Evolutionary conservation across 257 asterid genomes (phyloP).

Genomic region (Primulina huaijiensis): DNA sequence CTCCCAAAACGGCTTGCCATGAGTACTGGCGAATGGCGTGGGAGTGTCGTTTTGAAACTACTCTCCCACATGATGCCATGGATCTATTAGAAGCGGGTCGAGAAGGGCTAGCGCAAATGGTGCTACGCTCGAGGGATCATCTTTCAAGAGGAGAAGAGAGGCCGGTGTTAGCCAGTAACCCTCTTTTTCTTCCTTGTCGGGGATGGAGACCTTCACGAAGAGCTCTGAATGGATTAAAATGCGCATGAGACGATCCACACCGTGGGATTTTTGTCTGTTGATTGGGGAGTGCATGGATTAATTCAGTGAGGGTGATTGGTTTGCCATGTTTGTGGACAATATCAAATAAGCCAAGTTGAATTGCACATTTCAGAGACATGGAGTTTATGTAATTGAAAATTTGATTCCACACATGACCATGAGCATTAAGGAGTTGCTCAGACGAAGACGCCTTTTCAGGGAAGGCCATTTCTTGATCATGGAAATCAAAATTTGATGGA

Average conservation of each 20-base stretch:
- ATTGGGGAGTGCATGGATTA: constrained; percentile 17
- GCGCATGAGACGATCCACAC: constrained; percentile 18
- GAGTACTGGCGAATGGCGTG: constrained; percentile 20
- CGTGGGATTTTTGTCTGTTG: constrained; percentile 14
- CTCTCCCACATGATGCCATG: constrained; percentile 26
- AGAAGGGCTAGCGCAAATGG: constrained; percentile 3
- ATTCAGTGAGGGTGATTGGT: constrained; percentile 25
- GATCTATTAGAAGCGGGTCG: constrained; percentile 2
- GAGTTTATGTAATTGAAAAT: constrained; percentile 22
- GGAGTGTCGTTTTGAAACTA: constrained; percentile 25
- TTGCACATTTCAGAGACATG: constrained; percentile 23
- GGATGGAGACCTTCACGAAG: constrained; percentile 16
- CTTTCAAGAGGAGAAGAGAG: constrained; percentile 24
- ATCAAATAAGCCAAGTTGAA: constrained; percentile 28
- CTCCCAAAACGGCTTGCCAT: constrained; percentile 24
- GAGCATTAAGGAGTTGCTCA: constrained; percentile 25
- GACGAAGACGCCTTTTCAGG: neutral
- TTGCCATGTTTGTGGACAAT: constrained; percentile 24
- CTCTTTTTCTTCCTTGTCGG: constrained; percentile 5
- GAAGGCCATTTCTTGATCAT: neutral
- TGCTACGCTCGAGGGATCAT: constrained; percentile 3
- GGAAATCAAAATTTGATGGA: neutral
- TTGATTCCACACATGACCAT: constrained; percentile 26
- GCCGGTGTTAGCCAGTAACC: constrained; percentile 27
- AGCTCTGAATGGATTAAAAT: constrained; percentile 18